A percentile compares a stretch with the other conserved stretches of the same genome.
phyloP scores from a whole-genome alignment of 2,329 filamentous ascomycete genomes.

The Sclerotiophoma versabilis region DNA sequence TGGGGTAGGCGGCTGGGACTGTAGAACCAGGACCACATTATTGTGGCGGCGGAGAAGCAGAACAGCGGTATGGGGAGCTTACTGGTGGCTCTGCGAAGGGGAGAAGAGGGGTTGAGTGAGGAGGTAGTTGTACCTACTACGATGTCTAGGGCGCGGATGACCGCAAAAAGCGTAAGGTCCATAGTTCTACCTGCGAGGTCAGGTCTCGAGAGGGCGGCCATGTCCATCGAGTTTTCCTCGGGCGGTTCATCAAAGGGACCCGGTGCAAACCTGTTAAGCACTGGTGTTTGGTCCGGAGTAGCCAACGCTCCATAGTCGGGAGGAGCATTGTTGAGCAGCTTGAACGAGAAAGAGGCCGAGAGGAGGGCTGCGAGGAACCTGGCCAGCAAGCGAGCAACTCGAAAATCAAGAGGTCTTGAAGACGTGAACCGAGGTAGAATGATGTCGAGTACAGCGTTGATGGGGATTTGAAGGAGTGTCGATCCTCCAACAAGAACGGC shows the following conservation, averaged over 20 bases:
- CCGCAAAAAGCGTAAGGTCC: slow-evolving; percentile 81
- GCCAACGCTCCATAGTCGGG: slow-evolving; percentile 7
- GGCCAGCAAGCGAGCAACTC: slow-evolving; percentile 16
- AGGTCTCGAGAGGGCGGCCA: slow-evolving; percentile 18
- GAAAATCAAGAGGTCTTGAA: slow-evolving; percentile 9
- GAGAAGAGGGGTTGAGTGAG: slow-evolving; percentile 1
- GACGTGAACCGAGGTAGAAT: slow-evolving; percentile 15
- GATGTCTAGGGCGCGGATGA: slow-evolving; percentile 75
- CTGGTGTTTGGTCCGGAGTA: not conserved
- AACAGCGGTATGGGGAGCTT: slow-evolving; percentile 75
- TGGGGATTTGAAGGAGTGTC: slow-evolving; percentile 52
- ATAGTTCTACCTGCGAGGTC: slow-evolving; percentile 74
- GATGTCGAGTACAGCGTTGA: slow-evolving; percentile 26
- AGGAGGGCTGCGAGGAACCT: slow-evolving; percentile 56
- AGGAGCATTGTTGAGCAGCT: slow-evolving; percentile 55
- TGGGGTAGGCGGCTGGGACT: slow-evolving; percentile 71
- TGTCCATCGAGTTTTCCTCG: slow-evolving; percentile 21
- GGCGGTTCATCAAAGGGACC: slow-evolving; percentile 39
- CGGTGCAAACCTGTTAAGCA: slow-evolving; percentile 20
- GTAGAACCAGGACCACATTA: slow-evolving; percentile 94
- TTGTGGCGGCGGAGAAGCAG: slow-evolving; percentile 71
- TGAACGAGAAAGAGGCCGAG: slow-evolving; percentile 59
- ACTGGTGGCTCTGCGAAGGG: slow-evolving; percentile 32
- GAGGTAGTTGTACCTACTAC: slow-evolving; percentile 52
- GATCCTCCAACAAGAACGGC: slow-evolving; percentile 61